Evolutionary conservation across 2,329 filamentous ascomycete genomes (phyloP).

Genomic region (Rutstroemia sp.): DNA sequence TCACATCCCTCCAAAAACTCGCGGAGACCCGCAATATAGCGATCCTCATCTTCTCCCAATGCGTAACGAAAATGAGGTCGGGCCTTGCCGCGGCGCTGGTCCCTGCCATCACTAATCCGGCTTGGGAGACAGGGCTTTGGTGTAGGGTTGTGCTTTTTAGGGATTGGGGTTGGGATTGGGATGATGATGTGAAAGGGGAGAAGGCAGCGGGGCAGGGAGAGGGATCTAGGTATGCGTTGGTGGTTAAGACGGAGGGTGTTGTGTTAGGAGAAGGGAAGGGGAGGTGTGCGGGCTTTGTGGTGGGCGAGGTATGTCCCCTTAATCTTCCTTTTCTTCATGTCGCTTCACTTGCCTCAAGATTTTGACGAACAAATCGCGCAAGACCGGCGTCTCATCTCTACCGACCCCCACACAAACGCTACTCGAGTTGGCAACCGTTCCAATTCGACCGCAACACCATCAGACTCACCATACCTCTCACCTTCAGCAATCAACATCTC

Average conservation of each 20-base stretch:
- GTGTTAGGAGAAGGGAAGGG: conserved; percentile 19
- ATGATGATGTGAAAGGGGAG: conserved; percentile 10
- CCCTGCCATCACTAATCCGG: conserved; percentile 64
- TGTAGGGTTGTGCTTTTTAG: conserved; percentile 71
- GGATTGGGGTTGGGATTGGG: conserved; percentile 56
- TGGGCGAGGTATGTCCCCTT: conserved; percentile 18
- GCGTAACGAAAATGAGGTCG: conserved; percentile 69
- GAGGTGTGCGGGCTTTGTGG: conserved; percentile 21
- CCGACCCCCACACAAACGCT: conserved; percentile 6
- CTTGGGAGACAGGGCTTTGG: conserved; percentile 74
- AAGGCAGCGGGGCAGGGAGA: conserved; percentile 23
- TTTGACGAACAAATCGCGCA: not conserved
- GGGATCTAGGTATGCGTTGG: conserved; percentile 52
- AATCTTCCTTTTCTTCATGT: not conserved
- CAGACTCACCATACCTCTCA: conserved; percentile 6
- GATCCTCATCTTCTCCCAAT: conserved; percentile 70
- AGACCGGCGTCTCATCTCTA: conserved; percentile 13
- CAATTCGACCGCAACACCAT: not conserved
- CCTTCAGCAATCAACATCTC: conserved; percentile 3
- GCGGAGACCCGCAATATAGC: conserved; percentile 67
- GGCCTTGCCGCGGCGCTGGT: conserved; percentile 61
- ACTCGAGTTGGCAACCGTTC: not conserved
- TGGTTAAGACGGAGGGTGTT: conserved; percentile 56
- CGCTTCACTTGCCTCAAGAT: conserved; percentile 4
- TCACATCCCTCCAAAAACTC: conserved; percentile 65